Evolutionary conservation across 140 eudicot species (phyloP), one percentile per base, ranked within the genome.

Genomic region (Bidens hawaiensis): DNA sequence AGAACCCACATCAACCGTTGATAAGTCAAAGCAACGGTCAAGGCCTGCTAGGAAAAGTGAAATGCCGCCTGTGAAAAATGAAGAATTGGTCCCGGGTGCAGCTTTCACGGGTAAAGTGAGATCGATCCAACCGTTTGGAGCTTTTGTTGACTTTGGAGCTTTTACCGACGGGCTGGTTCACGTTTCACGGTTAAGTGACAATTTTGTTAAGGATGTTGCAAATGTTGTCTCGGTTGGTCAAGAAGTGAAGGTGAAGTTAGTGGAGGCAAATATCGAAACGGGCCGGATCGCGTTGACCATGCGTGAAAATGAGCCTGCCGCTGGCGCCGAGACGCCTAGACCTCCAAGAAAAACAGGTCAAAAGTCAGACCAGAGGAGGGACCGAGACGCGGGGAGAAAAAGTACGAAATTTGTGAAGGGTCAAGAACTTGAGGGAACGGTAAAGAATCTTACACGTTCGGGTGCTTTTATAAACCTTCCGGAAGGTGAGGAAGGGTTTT

Each of bases 81-180:
- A 94, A 79, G 90, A 88, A 3, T 71, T 94, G 55, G 68, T 88
- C 49, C 83, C 95, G 1, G 99, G 99, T 57, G 95, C 99, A 31
- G 70, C 82, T 55, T 94, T 94, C 63, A 79, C 87, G 0, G 99
- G 99, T 64, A 94, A 94, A 85, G 99, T 94, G 15, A 77, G 79
- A 64, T 85, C 97, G 6, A 69, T 94, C 52, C 99, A 88, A 75
- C 95, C 97, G 1, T 94, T 93, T 71, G 99, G 99, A 46, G 99
- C 99, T 40, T 94, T 94, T 66, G 77, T 94, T 17, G 99, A 94
- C 64, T 85, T 94, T 58, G 99, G 97, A 33, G 99, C 99, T 50
- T 94, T 85, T 33, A 83, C 97, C 0, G 94, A 94, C 63, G 99
- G 99, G 19, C 78, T 94, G 9, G 94, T 94, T 47, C 99, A 94